phyloP scores from a whole-genome alignment of 2,329 filamentous ascomycete genomes.

The Pseudocercospora fijiensis region DNA sequence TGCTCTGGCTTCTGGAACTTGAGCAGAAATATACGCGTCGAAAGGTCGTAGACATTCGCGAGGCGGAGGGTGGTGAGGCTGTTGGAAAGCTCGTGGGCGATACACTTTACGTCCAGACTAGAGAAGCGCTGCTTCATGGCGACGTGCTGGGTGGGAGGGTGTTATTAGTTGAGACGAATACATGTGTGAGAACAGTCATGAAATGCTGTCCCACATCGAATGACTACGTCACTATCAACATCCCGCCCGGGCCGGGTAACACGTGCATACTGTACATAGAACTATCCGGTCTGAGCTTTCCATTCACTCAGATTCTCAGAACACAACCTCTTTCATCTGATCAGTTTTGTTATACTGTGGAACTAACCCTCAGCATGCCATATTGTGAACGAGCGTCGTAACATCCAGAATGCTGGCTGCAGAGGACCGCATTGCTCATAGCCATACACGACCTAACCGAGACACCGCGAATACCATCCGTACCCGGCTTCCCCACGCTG shows the following conservation, averaged over 20 bases:
- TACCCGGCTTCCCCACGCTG: neutral
- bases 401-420: neutral
- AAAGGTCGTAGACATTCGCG: slow-evolving; percentile 93
- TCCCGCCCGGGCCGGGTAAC: neutral
- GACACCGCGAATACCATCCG: neutral
- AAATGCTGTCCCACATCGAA: neutral
- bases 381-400: neutral
- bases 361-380: neutral
- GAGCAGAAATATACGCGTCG: slow-evolving; percentile 89
- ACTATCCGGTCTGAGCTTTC: neutral
- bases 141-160: neutral
- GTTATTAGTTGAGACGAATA: neutral
- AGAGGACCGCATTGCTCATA: neutral
- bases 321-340: neutral
- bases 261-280: no score
- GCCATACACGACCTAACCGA: neutral
- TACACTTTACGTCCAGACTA: slow-evolving; percentile 79
- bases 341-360: neutral
- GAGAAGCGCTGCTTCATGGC: slow-evolving; percentile 77
- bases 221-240: neutral
- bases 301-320: no score
- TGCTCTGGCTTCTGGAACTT: slow-evolving; percentile 90
- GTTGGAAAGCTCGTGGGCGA: slow-evolving; percentile 84
- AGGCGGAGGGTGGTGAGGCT: slow-evolving; percentile 76
- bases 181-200: neutral